Base-by-base conservation (phyloP, 805 yeast species). In the Candida alai region DNA sequence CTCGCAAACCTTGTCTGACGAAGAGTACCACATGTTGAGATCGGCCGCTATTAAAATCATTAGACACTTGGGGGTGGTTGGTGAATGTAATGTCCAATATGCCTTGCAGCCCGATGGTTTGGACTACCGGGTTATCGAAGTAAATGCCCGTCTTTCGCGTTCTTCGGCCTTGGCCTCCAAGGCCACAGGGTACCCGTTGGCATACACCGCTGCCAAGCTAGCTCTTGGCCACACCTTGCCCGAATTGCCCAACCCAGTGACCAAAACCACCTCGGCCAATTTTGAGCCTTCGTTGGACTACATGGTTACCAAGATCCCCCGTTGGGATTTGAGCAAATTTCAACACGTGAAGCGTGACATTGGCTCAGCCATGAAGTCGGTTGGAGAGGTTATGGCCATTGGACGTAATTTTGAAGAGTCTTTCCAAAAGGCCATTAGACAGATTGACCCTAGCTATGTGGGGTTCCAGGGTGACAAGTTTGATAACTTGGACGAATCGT, bases 371-470 rank as follows among this genome's bases (percentile, higher is more conserved):
- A 90, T 90, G 98, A 90, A 90, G 65, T 89, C 97, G 40, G 98
- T 90, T 36, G 98, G 98, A 62, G 98, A 90, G 66, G 98, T 90
- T 40, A 90, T 90, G 98, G 94, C 96, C 29, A 93, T 90, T 56
- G 98, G 98, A 56, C 82, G 98, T 68, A 90, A 80, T 45, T 90
- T 90, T 58, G 98, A 90, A 70, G 98, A 90, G 68, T 84, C 96
- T 22, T 82, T 90, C 74, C 97, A 93, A 70, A 90, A 90, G 73
- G 97, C 97, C 28, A 80, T 90, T 46, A 81, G 98, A 68, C 95
- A 89, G 63, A 86, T 88, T 43, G 97, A 88, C 55, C 96, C 97
- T 26, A 80, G 94, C 3, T 78, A 76, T 44, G 59, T 86, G 52
- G 97, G 97, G 25, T 85, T 88, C 76, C 96, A 88, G 68, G 96